phyloP scores from a whole-genome alignment of 2,329 filamentous ascomycete genomes.

The Xylariaceae sp. region DNA sequence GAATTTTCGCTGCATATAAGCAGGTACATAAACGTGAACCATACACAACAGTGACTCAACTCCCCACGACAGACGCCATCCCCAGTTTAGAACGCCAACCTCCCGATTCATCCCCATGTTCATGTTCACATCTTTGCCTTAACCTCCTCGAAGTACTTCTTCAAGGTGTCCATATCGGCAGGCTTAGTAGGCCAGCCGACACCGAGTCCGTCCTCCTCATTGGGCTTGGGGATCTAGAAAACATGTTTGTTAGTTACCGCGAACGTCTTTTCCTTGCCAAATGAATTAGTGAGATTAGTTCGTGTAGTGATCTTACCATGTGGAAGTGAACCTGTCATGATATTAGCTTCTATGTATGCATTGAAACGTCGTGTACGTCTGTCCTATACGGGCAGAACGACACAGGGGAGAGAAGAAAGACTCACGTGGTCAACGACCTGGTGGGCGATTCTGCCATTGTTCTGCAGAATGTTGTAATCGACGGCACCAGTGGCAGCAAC shows the following conservation, averaged over 20 bases:
- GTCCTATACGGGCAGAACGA: too few relatives aligned
- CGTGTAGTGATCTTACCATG: slow-evolving; percentile 55
- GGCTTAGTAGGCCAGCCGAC: slow-evolving; percentile 73
- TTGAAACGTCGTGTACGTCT: background rate
- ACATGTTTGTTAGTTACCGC: background rate
- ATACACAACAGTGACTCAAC: background rate
- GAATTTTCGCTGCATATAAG: background rate
- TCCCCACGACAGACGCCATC: background rate
- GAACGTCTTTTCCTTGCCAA: background rate
- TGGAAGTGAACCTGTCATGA: slow-evolving; percentile 78
- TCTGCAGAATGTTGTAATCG: slow-evolving; percentile 93
- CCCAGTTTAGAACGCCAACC: background rate
- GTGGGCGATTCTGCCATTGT: slow-evolving; percentile 88
- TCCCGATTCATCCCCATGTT: too few relatives aligned
- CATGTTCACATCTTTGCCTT: slow-evolving; percentile 73
- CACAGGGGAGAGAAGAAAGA: slow-evolving; percentile 17
- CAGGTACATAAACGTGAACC: slow-evolving; percentile 3
- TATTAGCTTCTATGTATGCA: slow-evolving; percentile 2
- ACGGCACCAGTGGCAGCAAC: slow-evolving; percentile 67
- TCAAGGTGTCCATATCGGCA: slow-evolving; percentile 76
- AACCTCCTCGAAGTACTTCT: slow-evolving; percentile 73
- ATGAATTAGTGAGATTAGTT: background rate
- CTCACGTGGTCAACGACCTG: slow-evolving; percentile 87
- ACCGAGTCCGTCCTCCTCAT: slow-evolving; percentile 69
- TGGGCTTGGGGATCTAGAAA: slow-evolving; percentile 84